Evolutionary conservation across 331 rosid genomes (phyloP), one percentile per base, ranked within the genome.

Genomic region (Rhamnella rubrinervis): DNA sequence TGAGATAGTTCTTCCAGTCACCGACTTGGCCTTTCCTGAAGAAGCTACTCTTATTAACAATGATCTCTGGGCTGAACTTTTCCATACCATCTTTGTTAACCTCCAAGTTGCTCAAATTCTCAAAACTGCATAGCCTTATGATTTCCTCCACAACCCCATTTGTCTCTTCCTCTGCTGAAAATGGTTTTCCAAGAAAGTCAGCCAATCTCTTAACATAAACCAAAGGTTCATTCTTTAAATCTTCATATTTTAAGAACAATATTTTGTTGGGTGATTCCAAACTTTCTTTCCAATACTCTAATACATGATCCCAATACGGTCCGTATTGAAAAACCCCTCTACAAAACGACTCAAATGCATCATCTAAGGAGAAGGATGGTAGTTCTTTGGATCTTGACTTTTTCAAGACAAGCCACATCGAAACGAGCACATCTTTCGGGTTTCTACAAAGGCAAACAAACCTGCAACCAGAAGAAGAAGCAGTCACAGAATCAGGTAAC

Each of bases 341-440:
- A 26, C 70, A 49, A 7, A 65, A 65, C n/a, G 23, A 38, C n/a
- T 65, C 70, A 14, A 16, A 65, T 31, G 70, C 70, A 26, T 50
- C 41, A n/a, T 64, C 21, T 23, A 64, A 19, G 6, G 55, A 23
- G 55, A 6, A 38, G 20, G 57, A 19, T 26, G 31, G 31, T 13
- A 0, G 21, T 13, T 41, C 55, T 5, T 49, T 8, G 20, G 21
- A 4, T 25, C 16, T 7, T 4, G 28, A 38, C 58, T 55, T 64
- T 21, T 41, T 16, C 12, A 6, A 8, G 28, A 17, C 47, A 10
- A 17, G 47, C 57, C 69, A 65, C 19, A 21, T 65, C 16, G 58
- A 65, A 49, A 65, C 35, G 15, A 65, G 21, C 28, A 50, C 57
- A 2, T 65, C 69, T 26, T 65, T 65, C 7, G 41, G 69, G 69